Evolutionary conservation across 106 monocot genomes (phyloP).

Genomic region (Dendrobium catenatum): DNA sequence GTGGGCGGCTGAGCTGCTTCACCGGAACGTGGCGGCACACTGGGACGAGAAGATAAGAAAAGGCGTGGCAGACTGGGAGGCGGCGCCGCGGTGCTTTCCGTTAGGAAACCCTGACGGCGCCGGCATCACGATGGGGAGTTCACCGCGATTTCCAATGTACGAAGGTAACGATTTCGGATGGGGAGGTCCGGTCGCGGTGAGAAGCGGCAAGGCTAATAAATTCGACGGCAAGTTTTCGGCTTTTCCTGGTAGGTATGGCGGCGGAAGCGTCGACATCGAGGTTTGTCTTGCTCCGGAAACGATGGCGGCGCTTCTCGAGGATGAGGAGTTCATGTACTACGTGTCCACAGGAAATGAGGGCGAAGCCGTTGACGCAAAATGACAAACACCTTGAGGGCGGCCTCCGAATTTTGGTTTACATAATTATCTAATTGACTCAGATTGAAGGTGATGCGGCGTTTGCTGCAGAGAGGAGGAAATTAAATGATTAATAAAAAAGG

Average conservation of each 20-base stretch:
- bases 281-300: constrained; percentile 69
- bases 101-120: constrained; percentile 74
- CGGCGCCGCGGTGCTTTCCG: constrained; percentile 48
- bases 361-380: not conserved
- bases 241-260: constrained; percentile 56
- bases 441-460: too few species aligned
- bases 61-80: constrained; percentile 56
- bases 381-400: too few species aligned
- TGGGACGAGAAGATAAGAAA: constrained; percentile 23
- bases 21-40: constrained; percentile 41
- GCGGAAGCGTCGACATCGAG: constrained; percentile 72
- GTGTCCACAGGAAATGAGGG: constrained; percentile 14
- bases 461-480: too few species aligned
- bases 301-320: constrained; percentile 62
- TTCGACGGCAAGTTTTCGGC: constrained; percentile 97
- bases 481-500: too few species aligned
- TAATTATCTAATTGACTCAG: too few species aligned
- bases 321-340: constrained; percentile 68
- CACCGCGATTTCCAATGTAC: constrained; percentile 81
- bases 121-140: constrained; percentile 85
- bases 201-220: constrained; percentile 84
- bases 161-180: constrained; percentile 88
- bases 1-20: constrained; percentile 51
- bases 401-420: too few species aligned
- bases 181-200: constrained; percentile 64